phyloP scores from a whole-genome alignment of 2,329 filamentous ascomycete genomes.

The Malbranchea zuffiana region DNA sequence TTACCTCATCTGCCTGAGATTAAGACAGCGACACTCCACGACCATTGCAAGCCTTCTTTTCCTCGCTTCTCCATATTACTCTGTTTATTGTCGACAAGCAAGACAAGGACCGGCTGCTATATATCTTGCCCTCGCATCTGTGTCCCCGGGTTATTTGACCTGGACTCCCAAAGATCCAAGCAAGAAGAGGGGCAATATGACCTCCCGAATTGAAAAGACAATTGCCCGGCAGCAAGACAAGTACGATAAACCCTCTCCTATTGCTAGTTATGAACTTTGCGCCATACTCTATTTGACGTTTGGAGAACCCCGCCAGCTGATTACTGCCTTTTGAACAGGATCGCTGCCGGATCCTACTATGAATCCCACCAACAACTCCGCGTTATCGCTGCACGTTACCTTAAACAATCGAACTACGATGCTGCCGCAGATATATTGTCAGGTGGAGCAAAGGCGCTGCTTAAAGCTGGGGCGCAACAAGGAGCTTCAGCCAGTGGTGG shows the following conservation, averaged over 20 bases:
- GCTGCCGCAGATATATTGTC: conserved; percentile 80
- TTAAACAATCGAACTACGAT: conserved; percentile 73
- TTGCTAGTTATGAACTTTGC: background rate
- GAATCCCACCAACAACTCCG: conserved; percentile 98
- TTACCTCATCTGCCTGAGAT: too few relatives aligned
- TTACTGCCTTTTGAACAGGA: conserved; percentile 41
- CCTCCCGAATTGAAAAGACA: conserved; percentile 53
- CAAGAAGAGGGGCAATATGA: too few relatives aligned
- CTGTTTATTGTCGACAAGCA: too few relatives aligned
- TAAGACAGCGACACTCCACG: too few relatives aligned
- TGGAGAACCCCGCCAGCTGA: conserved; percentile 5
- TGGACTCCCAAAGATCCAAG: background rate
- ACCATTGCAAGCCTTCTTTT: too few relatives aligned
- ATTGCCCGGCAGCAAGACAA: conserved; percentile 68
- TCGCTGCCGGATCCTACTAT: conserved; percentile 85
- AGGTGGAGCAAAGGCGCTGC: conserved; percentile 70
- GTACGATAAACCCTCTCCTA: conserved; percentile 32
- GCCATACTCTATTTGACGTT: background rate
- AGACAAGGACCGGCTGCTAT: too few relatives aligned
- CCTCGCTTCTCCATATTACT: too few relatives aligned
- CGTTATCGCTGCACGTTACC: conserved; percentile 85
- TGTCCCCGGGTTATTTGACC: background rate
- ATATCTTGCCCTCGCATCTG: background rate
- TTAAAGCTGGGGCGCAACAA: conserved; percentile 52
- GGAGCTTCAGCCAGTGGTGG: conserved; percentile 91